Evolutionary conservation across 2,329 filamentous ascomycete genomes (phyloP), one percentile per base, ranked within the genome.

Genomic region (Fusarium sp.): DNA sequence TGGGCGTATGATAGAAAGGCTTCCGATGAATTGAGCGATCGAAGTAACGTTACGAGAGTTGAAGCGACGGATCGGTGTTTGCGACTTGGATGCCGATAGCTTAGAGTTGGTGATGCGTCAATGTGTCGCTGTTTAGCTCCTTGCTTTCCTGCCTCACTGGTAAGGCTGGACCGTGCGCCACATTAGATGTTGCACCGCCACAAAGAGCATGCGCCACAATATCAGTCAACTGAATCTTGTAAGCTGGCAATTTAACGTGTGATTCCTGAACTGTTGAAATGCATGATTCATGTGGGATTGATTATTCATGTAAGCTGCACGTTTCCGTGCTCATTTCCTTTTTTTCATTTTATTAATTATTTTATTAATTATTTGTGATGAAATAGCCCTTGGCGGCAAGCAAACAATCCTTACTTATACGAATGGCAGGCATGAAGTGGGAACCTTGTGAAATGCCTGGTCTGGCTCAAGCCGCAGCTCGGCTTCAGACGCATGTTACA

Each of bases 1-100:
- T 88, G 84, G 81, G 58, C 61, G 45, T 17, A 17, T 55, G 26
- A 10, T 46, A 28, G 11, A 60, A 60, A 33, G 40, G n/a, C 20
- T 38, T 38, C 20, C 10, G 8, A 13, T 28, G 34, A 15, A 22
- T 6, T 50, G 28, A 42, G 24, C 26, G 44, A 49, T 43, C 26
- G 40, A 15, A 20, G 22, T 40, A 42, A 49, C 45, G 68, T 36
- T 51, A 46, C 20, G 31, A 17, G 40, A 11, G 20, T 49, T 51
- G 40, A 36, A 42, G 43, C 33, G 61, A 57, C 51, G 48, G 28
- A 48, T 56, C 43, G 49, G 45, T 56, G 58, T 58, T 60, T 63
- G 36, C 60, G 63, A 57, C 57, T 66, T 72, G 58, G 64, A 71
- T 73, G 60, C 44, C 58, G 44, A 63, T 63, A 66, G 43, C 49